Conservation (phyloP, 2,329 filamentous ascomycete species). For the Colletotrichum liaoningense region DNA sequence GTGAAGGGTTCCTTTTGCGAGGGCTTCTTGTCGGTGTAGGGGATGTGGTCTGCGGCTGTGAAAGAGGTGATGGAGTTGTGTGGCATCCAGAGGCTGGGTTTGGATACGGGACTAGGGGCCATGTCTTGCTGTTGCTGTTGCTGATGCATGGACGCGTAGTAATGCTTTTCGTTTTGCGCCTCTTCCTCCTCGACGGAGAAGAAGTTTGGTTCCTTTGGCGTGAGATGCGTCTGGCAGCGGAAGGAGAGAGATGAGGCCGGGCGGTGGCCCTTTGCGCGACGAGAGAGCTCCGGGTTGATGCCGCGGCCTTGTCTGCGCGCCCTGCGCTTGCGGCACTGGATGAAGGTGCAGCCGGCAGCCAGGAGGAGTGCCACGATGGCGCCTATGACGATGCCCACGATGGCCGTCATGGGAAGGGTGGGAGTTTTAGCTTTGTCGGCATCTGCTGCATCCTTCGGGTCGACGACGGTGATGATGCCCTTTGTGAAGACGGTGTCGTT, state of each 20-base stretch:
- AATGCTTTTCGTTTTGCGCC: slow-evolving; percentile 36
- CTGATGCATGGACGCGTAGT: slow-evolving; percentile 31
- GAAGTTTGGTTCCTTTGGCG: slow-evolving; percentile 51
- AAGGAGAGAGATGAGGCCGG: slow-evolving; percentile 62
- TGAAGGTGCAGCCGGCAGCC: slow-evolving; percentile 52
- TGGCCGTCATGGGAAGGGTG: slow-evolving; percentile 49
- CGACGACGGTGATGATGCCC: slow-evolving; percentile 44
- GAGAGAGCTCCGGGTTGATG: slow-evolving; percentile 41
- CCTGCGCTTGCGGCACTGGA: slow-evolving; percentile 58
- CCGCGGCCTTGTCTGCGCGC: slow-evolving; percentile 43
- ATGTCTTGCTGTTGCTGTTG: slow-evolving; percentile 22
- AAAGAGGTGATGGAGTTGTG: slow-evolving; percentile 32
- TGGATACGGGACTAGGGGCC: neutral
- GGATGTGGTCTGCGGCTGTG: neutral
- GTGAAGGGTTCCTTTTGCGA: slow-evolving; percentile 7
- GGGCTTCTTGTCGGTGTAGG: slow-evolving; percentile 17
- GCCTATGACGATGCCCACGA: slow-evolving; percentile 58
- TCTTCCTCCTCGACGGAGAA: slow-evolving; percentile 47
- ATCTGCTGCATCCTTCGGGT: slow-evolving; percentile 41
- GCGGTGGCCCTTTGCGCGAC: slow-evolving; percentile 42
- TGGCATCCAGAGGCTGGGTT: slow-evolving; percentile 36
- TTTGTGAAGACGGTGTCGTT: slow-evolving; percentile 59
- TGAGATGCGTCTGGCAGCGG: slow-evolving; percentile 60
- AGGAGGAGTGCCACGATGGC: slow-evolving; percentile 51
- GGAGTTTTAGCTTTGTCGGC: slow-evolving; percentile 32